Percentiles rank a stretch among this genome's conserved stretches.
Conservation (phyloP, 163 green algal species). For the Scenedesmus sp. region DNA sequence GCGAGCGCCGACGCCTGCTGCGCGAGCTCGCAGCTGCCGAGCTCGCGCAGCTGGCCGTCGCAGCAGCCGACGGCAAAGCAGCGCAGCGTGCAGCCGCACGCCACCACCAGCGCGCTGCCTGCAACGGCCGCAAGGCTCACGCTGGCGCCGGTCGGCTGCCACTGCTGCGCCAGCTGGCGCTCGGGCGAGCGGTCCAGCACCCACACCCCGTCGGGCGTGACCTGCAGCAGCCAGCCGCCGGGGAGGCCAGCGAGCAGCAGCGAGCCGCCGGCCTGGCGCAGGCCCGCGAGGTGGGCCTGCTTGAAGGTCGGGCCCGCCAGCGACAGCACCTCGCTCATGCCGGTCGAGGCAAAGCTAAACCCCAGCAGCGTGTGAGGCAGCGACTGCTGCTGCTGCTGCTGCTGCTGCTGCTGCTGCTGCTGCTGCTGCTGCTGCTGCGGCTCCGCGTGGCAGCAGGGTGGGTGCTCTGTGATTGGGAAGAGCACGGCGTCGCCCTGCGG, state of each 20-base stretch:
- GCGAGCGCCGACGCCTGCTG: conserved; percentile 42
- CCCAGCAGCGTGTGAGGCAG: conserved; percentile 8
- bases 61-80: conserved; percentile 23
- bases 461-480: conserved; percentile 21
- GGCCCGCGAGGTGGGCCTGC: conserved; percentile 7
- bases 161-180: conserved; percentile 2
- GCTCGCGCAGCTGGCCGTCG: not conserved
- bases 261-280: not conserved
- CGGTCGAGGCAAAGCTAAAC: conserved; percentile 32
- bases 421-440: not conserved
- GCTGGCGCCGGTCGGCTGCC: not conserved
- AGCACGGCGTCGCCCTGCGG: conserved; percentile 36
- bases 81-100: not conserved
- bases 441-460: not conserved
- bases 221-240: conserved; percentile 36
- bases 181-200: not conserved
- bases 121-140: conserved; percentile 25
- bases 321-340: conserved; percentile 17
- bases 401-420: conserved; percentile 14
- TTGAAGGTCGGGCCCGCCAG: conserved; percentile 27
- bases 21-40: conserved; percentile 1
- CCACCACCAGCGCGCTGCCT: conserved; percentile 19
- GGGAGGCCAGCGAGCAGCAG: conserved; percentile 24
- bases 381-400: conserved; percentile 17
- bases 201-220: conserved; percentile 28